Base-by-base conservation (phyloP, 179 eudicot species). In the Camellia oleifera region DNA sequence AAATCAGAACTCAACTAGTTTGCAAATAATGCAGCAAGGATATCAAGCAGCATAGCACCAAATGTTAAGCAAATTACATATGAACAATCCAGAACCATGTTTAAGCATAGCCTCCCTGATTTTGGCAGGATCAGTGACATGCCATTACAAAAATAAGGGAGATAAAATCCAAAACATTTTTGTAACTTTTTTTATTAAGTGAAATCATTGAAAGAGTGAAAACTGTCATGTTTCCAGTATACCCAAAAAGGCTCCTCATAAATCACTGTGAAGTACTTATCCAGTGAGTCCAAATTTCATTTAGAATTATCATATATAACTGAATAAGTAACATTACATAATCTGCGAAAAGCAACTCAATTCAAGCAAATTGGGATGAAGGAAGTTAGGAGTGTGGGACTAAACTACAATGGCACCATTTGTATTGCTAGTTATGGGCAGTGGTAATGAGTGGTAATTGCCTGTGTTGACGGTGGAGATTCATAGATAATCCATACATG, bases 1-100 rank as follows among this genome's bases (percentile, higher is more conserved):
- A 71, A 65, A 78, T 7, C 7, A 48, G 5, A 48, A 48, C 50
- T 80, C 61, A 70, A 76, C 57, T 78, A 72, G 42, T 45, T 69
- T 69, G 71, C 56, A 77, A 61, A 54, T 48, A 48, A 57, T 18
- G 23, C 2, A 53, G 45, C 40, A 8, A 78, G 67, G 75, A 45
- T 4, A 45, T 65, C 74, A 44, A 48, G 32, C 20, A 57, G 65
- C 54, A 54, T 45, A 20, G 54, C 58, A 57, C 26, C 58, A 10
- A 78, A 78, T 3, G 5, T 69, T 8, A 11, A 56, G 40, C 2
- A 65, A 54, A 69, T 71, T 62, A 44, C 50, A 8, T 70, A 14
- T 20, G 26, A 67, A 60, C 32, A 58, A 68, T 45, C 65, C 11
- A 69, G 12, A 67, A 66, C 63, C 56, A 78, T 78, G 68, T 69